Base-by-base conservation (phyloP, 345 rosid genomes). In the Eucalyptus shirleyi region DNA sequence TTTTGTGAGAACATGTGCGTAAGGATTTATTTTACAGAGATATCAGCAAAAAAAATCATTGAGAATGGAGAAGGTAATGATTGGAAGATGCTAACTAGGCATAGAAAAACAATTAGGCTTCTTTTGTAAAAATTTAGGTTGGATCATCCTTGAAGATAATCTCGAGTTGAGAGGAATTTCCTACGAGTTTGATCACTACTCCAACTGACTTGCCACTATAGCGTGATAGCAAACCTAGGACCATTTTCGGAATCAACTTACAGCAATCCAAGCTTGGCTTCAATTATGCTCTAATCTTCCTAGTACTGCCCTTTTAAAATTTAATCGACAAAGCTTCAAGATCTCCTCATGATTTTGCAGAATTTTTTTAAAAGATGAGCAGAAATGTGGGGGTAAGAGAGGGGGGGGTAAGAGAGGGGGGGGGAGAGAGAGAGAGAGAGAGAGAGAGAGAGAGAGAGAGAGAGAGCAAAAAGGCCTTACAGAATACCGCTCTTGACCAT, bases 401-500 rank as follows among this genome's bases (percentile, higher is more conserved):
- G 67, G 2, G 65, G 12, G 30, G 9, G 16, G 4, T 2, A 15
- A 3, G 1, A 26, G 8, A 9, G 14, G 1, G n/a, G n/a, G n/a
- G n/a, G n/a, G n/a, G n/a, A n/a, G n/a, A n/a, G n/a, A 3, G 37
- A 3, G 37, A 34, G 37, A 34, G 37, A 34, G 49, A 47, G 49
- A 47, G 15, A 4, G 50, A 49, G 50, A 49, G 50, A 15, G 53
- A 16, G 26, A 60, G 67, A 30, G 72, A 65, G 72, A 65, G 72
- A 65, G 72, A 65, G 19, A 65, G 37, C 18, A n/a, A n/a, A 14
- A 15, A 65, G 37, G 19, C 72, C 72, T 65, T 65, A 97, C 98
- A 9, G 99, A 97, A 88, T 95, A 96, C 94, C 99, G 92, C 55
- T 95, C 96, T 81, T 93, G 95, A 53, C 97, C 96, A 21, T 93